Percentiles rank a stretch among this genome's conserved stretches.
Evolutionary conservation across 2,329 filamentous ascomycete genomes (phyloP).

Genomic region (Hymenoscyphus repandus): DNA sequence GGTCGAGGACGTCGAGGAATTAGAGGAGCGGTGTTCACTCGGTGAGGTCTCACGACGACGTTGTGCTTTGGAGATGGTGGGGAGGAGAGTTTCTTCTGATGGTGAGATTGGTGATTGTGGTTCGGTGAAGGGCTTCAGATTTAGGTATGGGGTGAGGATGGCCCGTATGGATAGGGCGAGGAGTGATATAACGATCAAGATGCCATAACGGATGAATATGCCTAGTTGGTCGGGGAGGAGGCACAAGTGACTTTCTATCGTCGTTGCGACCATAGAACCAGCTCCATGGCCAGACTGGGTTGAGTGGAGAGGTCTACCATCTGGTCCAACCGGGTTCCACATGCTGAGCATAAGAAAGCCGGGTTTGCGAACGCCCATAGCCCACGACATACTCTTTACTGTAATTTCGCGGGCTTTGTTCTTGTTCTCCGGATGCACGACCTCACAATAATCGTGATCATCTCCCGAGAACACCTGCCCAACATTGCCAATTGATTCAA

Average conservation of each 20-base stretch:
- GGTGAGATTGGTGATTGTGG: background rate
- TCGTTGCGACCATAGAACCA: conserved; percentile 42
- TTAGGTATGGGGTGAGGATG: conserved; percentile 50
- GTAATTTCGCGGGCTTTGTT: conserved; percentile 75
- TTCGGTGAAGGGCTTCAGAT: conserved; percentile 33
- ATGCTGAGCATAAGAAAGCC: conserved; percentile 85
- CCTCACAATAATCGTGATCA: conserved; percentile 96
- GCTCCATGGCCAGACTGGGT: conserved; percentile 24
- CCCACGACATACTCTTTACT: conserved; percentile 92
- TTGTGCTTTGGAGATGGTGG: conserved; percentile 18
- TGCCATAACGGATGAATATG: conserved; percentile 75
- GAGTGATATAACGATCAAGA: conserved; percentile 51
- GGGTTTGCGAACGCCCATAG: conserved; percentile 86
- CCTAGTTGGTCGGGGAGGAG: conserved; percentile 82
- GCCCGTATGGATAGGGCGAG: conserved; percentile 48
- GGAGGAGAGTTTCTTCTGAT: conserved; percentile 19
- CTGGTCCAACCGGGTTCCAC: conserved; percentile 79
- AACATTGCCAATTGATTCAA: conserved; percentile 76
- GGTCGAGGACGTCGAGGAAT: conserved; percentile 28
- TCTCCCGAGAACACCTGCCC: conserved; percentile 89
- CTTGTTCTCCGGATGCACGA: conserved; percentile 60
- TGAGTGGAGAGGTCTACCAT: conserved; percentile 41
- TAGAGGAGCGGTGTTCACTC: conserved; percentile 13
- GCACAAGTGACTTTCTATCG: conserved; percentile 84
- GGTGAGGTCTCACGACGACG: conserved; percentile 12